Conservation (phyloP, 805 yeast species). For the Metschnikowia baotianmanensis region DNA sequence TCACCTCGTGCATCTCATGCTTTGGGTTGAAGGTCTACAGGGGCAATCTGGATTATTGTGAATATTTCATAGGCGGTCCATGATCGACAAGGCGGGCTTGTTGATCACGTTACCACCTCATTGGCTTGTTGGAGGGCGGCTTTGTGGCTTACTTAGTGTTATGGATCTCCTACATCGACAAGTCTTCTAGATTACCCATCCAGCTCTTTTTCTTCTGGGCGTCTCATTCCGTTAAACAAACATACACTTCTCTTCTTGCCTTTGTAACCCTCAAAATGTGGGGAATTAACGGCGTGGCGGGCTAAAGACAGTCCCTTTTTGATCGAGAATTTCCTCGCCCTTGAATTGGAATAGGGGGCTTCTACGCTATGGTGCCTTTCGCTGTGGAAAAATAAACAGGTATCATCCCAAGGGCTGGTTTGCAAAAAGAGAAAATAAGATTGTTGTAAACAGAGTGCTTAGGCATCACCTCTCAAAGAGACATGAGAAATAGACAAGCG, state of each 20-base stretch:
- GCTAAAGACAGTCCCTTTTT: slow-evolving; percentile 69
- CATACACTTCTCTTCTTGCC: slow-evolving; percentile 45
- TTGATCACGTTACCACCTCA: slow-evolving; percentile 46
- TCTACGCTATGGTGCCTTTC: slow-evolving; percentile 52
- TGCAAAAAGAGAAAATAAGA: slow-evolving; percentile 52
- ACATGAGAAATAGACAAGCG: slow-evolving; percentile 60
- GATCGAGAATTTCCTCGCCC: slow-evolving; percentile 61
- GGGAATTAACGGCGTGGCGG: slow-evolving; percentile 42
- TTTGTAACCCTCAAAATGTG: slow-evolving; percentile 53
- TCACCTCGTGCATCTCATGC: slow-evolving; percentile 60
- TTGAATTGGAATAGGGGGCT: slow-evolving; percentile 46
- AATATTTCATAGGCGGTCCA: slow-evolving; percentile 50
- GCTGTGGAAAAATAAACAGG: slow-evolving; percentile 48
- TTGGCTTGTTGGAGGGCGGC: slow-evolving; percentile 64
- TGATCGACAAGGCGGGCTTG: slow-evolving; percentile 42
- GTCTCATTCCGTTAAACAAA: slow-evolving; percentile 47
- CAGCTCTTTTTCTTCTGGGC: slow-evolving; percentile 61
- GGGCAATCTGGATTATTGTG: slow-evolving; percentile 60
- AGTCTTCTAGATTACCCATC: slow-evolving; percentile 54
- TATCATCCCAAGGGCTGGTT: slow-evolving; percentile 49
- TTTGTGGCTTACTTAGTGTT: slow-evolving; percentile 50
- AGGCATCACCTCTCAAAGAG: slow-evolving; percentile 60
- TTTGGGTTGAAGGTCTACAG: slow-evolving; percentile 58
- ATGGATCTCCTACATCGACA: slow-evolving; percentile 68
- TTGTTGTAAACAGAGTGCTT: slow-evolving; percentile 54